Conservation (phyloP, 2,329 filamentous ascomycete species). For the Escovopsis sp. region DNA sequence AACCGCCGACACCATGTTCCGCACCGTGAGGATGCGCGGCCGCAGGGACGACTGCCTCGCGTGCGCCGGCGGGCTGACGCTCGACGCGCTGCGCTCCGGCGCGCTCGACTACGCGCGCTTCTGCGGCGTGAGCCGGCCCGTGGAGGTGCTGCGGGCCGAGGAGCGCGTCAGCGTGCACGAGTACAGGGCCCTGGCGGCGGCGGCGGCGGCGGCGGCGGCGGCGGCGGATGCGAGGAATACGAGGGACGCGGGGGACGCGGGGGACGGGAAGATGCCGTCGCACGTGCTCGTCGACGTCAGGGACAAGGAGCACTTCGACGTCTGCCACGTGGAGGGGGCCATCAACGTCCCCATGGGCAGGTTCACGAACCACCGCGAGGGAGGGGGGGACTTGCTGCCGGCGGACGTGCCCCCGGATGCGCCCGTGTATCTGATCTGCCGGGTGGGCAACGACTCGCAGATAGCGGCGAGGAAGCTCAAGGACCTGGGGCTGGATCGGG, state of each 20-base stretch:
- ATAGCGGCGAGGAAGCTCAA: conserved; percentile 51
- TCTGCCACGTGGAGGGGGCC: conserved; percentile 62
- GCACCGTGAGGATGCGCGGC: conserved; percentile 59
- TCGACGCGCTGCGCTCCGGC: conserved; percentile 39
- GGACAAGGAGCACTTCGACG: conserved; percentile 69
- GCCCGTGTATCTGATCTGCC: conserved; percentile 58
- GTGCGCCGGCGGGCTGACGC: conserved; percentile 52
- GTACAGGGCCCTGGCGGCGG: conserved; percentile 29
- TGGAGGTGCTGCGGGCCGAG: conserved; percentile 41
- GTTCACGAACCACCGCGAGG: conserved; percentile 36
- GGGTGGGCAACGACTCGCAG: conserved; percentile 68
- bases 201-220: background rate
- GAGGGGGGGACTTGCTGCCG: conserved; percentile 23
- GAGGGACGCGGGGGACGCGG: too few relatives aligned
- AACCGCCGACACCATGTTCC: conserved; percentile 38
- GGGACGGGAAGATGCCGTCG: too few relatives aligned
- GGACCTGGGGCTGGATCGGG: conserved; percentile 38
- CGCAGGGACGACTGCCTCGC: conserved; percentile 59
- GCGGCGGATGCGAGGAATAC: too few relatives aligned
- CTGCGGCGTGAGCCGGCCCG: conserved; percentile 49
- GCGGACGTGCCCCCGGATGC: conserved; percentile 23
- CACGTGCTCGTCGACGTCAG: conserved; percentile 69
- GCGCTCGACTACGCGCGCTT: conserved; percentile 75
- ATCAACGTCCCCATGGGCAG: conserved; percentile 49
- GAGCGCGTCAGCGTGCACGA: conserved; percentile 54